Base-by-base conservation (phyloP, 2,329 filamentous ascomycete genomes). In the Fusarium sp. region DNA sequence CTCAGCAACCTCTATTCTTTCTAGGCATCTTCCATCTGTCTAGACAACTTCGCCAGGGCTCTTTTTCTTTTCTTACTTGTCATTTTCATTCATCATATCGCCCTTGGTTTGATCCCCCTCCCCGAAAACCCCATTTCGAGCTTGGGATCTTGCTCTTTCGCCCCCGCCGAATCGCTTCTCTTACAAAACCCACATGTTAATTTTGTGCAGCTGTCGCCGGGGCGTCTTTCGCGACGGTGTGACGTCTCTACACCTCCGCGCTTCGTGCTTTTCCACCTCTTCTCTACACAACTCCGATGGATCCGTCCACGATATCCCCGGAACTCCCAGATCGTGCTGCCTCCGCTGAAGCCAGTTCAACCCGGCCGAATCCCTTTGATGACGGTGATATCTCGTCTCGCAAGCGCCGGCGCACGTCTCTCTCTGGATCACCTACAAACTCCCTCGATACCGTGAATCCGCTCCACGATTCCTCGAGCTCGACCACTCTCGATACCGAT, bases 281-380 rank as follows among this genome's bases (percentile, higher is more conserved):
- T 35, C 75, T 78, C 79, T 80, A 79, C 81, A 80, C 80, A 82
- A 85, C 81, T 83, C 87, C 85, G 84, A 90, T 90, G 88, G 88
- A 89, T 85, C 85, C 83, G 81, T 83, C 84, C 81, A 84, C 85
- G 80, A 84, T 79, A 79, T 83, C 85, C 74, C 82, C 84, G 80
- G 87, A 89, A 83, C 84, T 84, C 82, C 86, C 84, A 86, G 88
- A 90, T 84, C 88, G 88, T 83, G 87, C 88, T 79, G 85, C 86
- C 83, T 92, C 90, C 78, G 88, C 88, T 82, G 91, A 92, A 85
- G 88, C 89, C 81, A 87, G 87, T 82, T 89, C 90, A 78, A 90
- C 88, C 76, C 88, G 91, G 72, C 89, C 89, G 62, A 92, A 92
- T 74, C 91, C 91, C 45, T 92, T 92, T 80, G 87, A 91, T 83